Evolutionary conservation across 2,329 filamentous ascomycete genomes (phyloP), one percentile per base, ranked within the genome.

Genomic region (Calonectria pteridis): DNA sequence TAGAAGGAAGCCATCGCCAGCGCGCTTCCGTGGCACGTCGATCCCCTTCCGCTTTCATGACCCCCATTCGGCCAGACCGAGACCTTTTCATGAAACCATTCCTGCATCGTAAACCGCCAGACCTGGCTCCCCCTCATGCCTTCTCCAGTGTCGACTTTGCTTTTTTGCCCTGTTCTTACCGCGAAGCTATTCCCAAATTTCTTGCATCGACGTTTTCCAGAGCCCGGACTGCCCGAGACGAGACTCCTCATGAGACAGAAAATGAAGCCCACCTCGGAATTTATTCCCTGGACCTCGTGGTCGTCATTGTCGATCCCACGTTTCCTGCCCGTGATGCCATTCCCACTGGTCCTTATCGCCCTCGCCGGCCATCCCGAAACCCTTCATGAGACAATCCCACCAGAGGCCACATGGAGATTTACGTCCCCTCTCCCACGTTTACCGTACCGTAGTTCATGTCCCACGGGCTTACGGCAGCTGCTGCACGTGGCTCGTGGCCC

Each of bases 281-380:
- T 35, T 35, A 59, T 59, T 23, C n/a, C 31, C n/a, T 59, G 65
- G 65, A 26, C n/a, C 33, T 40, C 18, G 33, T 29, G 50, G 49
- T 46, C 49, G 16, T 55, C n/a, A 33, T 55, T 26, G 33, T 28
- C 37, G 31, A 62, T 46, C 40, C 43, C 66, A 58, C 40, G 58
- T 50, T 58, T 69, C n/a, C 26, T 49, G n/a, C 51, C 50, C 31
- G 26, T 37, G 67, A 49, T 49, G 40, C 37, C 67, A 62, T 62
- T 62, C 53, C 40, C 67, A 69, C 67, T n/a, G 29, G 35, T 53
- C 33, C 46, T 51, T 40, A 53, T 65, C 62, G 26, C 29, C 26
- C 43, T 33, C 28, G 20, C 46, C 68, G 68, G 68, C 40, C 59
- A 46, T 49, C 23, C 68, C 68, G 68, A 70, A 55, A 65, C 59